Evolutionary conservation across 345 rosid genomes (phyloP).

Genomic region (Eucalyptus curtisii): DNA sequence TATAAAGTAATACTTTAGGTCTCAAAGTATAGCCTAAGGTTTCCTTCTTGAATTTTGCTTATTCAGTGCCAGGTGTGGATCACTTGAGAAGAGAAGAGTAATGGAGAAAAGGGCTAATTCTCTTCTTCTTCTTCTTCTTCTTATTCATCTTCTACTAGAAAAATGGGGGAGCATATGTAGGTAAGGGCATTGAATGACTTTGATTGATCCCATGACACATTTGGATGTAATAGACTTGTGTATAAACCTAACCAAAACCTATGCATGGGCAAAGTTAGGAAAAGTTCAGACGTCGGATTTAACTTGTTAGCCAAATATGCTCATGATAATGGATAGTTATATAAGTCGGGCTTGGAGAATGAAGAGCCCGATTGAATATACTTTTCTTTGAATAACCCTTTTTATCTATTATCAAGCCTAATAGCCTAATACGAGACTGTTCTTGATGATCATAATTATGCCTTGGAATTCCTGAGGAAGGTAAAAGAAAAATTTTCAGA

Average conservation of each 20-base stretch:
- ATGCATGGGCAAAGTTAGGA: not conserved
- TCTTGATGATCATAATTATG: not conserved
- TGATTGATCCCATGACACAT: not conserved
- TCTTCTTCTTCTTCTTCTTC: not conserved
- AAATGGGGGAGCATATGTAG: not conserved
- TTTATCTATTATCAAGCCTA: not conserved
- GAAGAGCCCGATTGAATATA: not conserved
- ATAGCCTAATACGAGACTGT: not conserved
- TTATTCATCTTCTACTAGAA: not conserved
- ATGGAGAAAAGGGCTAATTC: not conserved
- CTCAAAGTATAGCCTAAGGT: not conserved
- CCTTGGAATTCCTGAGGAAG: not conserved
- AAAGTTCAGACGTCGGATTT: not conserved
- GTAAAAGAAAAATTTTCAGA: not conserved
- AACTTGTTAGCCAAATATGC: accelerated
- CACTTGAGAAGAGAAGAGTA: not conserved
- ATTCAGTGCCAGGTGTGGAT: not conserved
- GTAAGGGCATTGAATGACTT: not conserved
- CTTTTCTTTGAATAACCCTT: not conserved
- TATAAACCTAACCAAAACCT: not conserved
- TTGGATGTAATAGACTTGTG: not conserved
- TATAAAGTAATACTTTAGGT: not conserved
- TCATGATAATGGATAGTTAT: not conserved
- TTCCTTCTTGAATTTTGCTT: not conserved
- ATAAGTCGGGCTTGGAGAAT: not conserved